Percentiles rank a stretch among this genome's conserved stretches.
Evolutionary conservation across 371 early-diverging fungal genomes (phyloP).

Genomic region (Nematocida parisii): DNA sequence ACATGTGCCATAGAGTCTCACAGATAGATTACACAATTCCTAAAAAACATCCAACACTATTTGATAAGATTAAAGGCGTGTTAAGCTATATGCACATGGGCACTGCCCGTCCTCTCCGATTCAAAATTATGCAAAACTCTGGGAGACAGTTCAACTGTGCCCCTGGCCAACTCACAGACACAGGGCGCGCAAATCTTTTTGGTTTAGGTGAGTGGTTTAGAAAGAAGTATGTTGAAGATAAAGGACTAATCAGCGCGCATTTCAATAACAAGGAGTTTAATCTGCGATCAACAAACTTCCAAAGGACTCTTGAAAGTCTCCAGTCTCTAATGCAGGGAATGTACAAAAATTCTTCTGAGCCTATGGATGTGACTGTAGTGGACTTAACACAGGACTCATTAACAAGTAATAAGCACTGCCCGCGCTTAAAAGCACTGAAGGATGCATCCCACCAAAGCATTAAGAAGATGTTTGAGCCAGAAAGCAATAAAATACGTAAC

Average conservation of each 20-base stretch:
- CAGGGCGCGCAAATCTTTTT: slow-evolving; percentile 38
- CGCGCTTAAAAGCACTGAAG: slow-evolving; percentile 43
- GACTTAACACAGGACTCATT: slow-evolving; percentile 52
- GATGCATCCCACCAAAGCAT: slow-evolving; percentile 14
- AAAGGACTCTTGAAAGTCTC: slow-evolving; percentile 55
- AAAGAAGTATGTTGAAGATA: slow-evolving; percentile 25
- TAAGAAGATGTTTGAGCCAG: slow-evolving; percentile 20
- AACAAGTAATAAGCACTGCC: slow-evolving; percentile 42
- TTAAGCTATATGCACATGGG: slow-evolving; percentile 19
- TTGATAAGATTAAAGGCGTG: slow-evolving; percentile 26
- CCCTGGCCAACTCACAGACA: slow-evolving; percentile 55
- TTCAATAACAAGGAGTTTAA: slow-evolving; percentile 47
- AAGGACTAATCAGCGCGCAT: slow-evolving; percentile 4
- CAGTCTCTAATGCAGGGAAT: slow-evolving; percentile 58
- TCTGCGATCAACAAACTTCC: slow-evolving; percentile 54
- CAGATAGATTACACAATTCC: slow-evolving; percentile 49
- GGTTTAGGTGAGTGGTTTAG: slow-evolving; percentile 40
- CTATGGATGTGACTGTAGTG: slow-evolving; percentile 29
- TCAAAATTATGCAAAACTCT: slow-evolving; percentile 27
- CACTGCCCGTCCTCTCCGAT: slow-evolving; percentile 14
- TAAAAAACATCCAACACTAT: not conserved
- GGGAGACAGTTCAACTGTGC: slow-evolving; percentile 54
- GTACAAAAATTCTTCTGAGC: not conserved
- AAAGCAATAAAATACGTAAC: slow-evolving; percentile 20
- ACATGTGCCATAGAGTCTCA: slow-evolving; percentile 47